These are phyloP conservation scores for Aquanectria penicillioides DNA, from an alignment of 2,329 filamentous ascomycete species.

Conservation along the genomic window DNA sequence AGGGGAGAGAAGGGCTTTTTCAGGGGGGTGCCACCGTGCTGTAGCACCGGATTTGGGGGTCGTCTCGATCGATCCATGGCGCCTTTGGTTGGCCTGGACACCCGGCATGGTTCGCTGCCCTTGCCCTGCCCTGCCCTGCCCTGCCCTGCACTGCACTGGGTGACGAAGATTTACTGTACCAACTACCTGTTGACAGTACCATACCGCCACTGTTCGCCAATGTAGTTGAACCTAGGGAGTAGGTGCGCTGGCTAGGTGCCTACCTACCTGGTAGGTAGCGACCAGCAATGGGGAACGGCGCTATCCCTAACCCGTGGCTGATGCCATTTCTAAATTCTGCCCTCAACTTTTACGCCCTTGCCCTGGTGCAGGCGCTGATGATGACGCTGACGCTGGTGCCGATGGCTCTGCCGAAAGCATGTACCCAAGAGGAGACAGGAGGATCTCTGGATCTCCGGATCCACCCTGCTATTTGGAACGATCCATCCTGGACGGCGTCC, in stretches of 20 bases:
- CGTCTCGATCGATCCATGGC: conserved; percentile 38
- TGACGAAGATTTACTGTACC: neutral
- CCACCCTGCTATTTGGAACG: conserved; percentile 4
- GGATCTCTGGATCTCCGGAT: conserved; percentile 1
- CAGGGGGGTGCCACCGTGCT: conserved; percentile 18
- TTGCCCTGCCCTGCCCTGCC: conserved; percentile 21
- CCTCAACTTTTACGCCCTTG: conserved; percentile 1
- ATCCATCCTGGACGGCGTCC: neutral
- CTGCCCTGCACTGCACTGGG: conserved; percentile 23
- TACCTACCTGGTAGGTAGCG: neutral
- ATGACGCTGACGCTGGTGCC: conserved; percentile 10
- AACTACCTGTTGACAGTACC: too few species aligned
- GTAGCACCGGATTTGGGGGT: conserved; percentile 26
- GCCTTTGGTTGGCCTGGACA: conserved; percentile 11
- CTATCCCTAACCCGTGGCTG: neutral
- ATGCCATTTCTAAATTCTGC: too few species aligned
- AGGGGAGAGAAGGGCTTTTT: conserved; percentile 20
- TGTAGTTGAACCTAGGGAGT: too few species aligned
- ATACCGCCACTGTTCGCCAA: too few species aligned
- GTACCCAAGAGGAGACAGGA: too few species aligned
- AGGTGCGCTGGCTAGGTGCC: neutral
- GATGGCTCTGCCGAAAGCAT: conserved; percentile 13
- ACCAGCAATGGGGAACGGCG: too few species aligned
- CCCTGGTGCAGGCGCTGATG: neutral
- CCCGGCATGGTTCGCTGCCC: conserved; percentile 27